Evolutionary conservation across 306 rosid genomes (phyloP).

Genomic region (Ziziphus jujuba): DNA sequence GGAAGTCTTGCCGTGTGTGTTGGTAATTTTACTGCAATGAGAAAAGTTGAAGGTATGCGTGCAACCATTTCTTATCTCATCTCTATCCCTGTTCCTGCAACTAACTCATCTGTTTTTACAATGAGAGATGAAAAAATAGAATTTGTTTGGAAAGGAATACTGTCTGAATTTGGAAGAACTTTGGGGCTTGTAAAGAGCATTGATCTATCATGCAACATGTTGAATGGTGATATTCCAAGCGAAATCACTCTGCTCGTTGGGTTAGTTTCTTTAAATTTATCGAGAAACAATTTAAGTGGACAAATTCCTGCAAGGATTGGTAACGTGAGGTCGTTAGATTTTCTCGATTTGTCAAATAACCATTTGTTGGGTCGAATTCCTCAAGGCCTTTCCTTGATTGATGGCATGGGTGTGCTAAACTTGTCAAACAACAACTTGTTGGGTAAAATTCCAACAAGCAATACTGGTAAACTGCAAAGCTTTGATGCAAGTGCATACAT

Average conservation of each 20-base stretch:
- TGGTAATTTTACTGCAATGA: not conserved
- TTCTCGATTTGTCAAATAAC: not conserved
- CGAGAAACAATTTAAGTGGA: not conserved
- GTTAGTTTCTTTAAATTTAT: not conserved
- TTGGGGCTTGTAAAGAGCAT: constrained; percentile 4
- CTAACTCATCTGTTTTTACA: too few relatives aligned
- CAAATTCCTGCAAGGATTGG: constrained; percentile 5
- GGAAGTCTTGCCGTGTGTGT: not conserved
- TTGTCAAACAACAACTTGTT: not conserved
- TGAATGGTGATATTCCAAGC: not conserved
- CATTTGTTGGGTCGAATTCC: not conserved
- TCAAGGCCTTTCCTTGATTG: not conserved
- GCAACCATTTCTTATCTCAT: not conserved
- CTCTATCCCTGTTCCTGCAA: too few relatives aligned
- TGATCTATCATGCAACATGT: not conserved
- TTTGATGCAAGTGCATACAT: not conserved
- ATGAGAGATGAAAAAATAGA: not conserved
- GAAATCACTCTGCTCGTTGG: not conserved
- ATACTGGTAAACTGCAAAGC: not conserved
- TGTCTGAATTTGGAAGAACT: not conserved
- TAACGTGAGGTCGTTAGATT: not conserved
- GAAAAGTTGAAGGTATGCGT: not conserved
- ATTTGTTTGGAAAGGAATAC: not conserved
- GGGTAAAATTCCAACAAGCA: not conserved
- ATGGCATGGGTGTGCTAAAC: not conserved